Evolutionary conservation across 1,284 basidiomycete genomes (phyloP).

Genomic region (Ganoderma boninense): DNA sequence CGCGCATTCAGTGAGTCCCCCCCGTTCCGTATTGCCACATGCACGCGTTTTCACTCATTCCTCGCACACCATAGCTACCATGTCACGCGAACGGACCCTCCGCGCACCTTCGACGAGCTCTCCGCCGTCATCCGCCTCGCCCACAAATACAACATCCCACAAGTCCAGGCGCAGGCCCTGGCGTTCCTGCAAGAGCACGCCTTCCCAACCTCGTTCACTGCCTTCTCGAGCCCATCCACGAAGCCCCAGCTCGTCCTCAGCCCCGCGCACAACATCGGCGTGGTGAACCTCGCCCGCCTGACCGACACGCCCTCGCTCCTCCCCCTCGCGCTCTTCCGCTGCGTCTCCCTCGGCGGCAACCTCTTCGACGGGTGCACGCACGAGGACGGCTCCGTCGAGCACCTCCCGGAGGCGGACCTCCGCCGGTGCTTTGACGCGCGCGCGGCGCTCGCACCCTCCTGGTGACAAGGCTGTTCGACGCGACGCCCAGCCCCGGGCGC

Average conservation of each 20-base stretch:
- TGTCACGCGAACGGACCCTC: no score
- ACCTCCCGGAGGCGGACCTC: background rate
- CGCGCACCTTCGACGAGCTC: no score
- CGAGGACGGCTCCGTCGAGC: slow-evolving; percentile 13
- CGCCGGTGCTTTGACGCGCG: background rate
- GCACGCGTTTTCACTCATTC: no score
- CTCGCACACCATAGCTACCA: no score
- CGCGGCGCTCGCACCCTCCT: background rate
- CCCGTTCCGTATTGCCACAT: no score
- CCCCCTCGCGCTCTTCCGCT: slow-evolving; percentile 9
- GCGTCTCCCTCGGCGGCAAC: background rate
- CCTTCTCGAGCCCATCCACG: background rate
- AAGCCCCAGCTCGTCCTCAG: background rate
- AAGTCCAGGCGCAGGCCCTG: background rate
- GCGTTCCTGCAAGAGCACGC: background rate
- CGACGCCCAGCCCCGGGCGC: background rate
- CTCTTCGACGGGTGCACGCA: slow-evolving; percentile 9
- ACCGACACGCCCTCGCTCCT: background rate
- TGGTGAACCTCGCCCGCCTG: slow-evolving; percentile 14
- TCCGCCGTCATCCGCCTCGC: no score
- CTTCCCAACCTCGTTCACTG: background rate
- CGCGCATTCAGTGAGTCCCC: background rate
- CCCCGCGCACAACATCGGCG: slow-evolving; percentile 4
- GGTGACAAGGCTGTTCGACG: background rate
- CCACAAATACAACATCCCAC: no score